Percentiles rank a stretch among this genome's conserved stretches.
These are phyloP conservation scores for Rhododendron henanense DNA, from an alignment of 148 eudicot species.

Conservation along the genomic window DNA sequence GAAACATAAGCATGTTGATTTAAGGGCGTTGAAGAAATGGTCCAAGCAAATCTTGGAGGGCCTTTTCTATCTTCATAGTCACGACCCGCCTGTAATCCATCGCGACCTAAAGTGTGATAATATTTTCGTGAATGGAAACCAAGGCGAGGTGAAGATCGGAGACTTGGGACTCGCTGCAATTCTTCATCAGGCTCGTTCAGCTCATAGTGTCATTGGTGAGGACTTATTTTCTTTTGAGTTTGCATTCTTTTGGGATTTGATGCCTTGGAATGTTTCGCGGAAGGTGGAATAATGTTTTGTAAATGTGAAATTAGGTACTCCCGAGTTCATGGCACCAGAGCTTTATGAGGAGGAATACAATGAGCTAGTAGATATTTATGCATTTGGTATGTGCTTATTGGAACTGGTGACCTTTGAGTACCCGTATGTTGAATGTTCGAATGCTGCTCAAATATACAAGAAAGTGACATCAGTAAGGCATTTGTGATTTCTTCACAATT, in stretches of 20 bases:
- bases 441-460: slow-evolving; percentile 97
- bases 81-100: slow-evolving; percentile 90
- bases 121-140: slow-evolving; percentile 88
- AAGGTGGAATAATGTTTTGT: background rate
- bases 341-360: slow-evolving; percentile 96
- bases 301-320: slow-evolving; percentile 62
- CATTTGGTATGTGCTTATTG: slow-evolving; percentile 94
- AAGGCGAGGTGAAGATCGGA: slow-evolving; percentile 95
- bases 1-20: slow-evolving; percentile 90
- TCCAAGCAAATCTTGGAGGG: slow-evolving; percentile 92
- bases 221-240: background rate
- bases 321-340: slow-evolving; percentile 99
- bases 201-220: slow-evolving; percentile 98
- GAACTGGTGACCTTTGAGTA: slow-evolving; percentile 95
- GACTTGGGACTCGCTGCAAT: slow-evolving; percentile 94
- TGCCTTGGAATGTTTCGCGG: background rate
- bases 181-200: slow-evolving; percentile 77
- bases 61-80: slow-evolving; percentile 83
- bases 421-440: slow-evolving; percentile 85
- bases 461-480: slow-evolving; percentile 89
- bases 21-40: slow-evolving; percentile 96
- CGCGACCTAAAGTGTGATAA: slow-evolving; percentile 96
- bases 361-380: slow-evolving; percentile 95
- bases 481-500: slow-evolving; percentile 6
- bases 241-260: background rate